These are phyloP conservation scores for Leucosporidium creatinivorum DNA, from an alignment of 768 basidiomycete species.

Conservation along the genomic window DNA sequence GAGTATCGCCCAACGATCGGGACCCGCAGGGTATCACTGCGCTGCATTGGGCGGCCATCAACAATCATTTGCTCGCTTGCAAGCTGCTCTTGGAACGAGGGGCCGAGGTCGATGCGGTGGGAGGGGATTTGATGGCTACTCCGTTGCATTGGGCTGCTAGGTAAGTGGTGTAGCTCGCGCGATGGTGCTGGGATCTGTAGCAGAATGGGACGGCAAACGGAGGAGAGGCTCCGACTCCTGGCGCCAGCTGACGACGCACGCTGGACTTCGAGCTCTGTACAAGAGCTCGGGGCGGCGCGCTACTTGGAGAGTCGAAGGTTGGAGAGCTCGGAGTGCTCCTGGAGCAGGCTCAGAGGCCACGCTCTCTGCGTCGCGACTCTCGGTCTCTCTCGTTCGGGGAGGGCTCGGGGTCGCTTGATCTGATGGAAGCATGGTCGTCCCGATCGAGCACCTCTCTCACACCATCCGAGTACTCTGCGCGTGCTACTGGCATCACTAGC, in stretches of 20 bases:
- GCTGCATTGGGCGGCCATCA: conserved; percentile 97
- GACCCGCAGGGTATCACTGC: conserved; percentile 90
- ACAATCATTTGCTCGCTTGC: conserved; percentile 84
- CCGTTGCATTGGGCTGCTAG: conserved; percentile 96
- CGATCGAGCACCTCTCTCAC: no score
- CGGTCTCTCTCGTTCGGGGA: no score
- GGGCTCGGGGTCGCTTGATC: no score
- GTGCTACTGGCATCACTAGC: no score
- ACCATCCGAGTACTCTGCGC: no score
- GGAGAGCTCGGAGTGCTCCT: no score
- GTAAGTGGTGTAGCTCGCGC: conserved; percentile 33
- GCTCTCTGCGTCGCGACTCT: no score
- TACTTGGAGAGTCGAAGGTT: no score
- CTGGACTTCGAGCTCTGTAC: not conserved
- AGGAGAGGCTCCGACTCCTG: not conserved
- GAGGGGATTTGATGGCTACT: conserved; percentile 88
- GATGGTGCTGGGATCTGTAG: not conserved
- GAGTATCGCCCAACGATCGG: conserved; percentile 44
- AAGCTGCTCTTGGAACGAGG: conserved; percentile 81
- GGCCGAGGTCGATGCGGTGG: conserved; percentile 86
- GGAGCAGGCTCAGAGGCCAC: no score
- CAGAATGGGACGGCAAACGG: not conserved
- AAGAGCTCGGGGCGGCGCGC: no score
- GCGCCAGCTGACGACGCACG: not conserved
- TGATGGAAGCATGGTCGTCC: no score